phyloP scores from a whole-genome alignment of 495 filamentous ascomycete genomes.

The Apodospora peruviana region DNA sequence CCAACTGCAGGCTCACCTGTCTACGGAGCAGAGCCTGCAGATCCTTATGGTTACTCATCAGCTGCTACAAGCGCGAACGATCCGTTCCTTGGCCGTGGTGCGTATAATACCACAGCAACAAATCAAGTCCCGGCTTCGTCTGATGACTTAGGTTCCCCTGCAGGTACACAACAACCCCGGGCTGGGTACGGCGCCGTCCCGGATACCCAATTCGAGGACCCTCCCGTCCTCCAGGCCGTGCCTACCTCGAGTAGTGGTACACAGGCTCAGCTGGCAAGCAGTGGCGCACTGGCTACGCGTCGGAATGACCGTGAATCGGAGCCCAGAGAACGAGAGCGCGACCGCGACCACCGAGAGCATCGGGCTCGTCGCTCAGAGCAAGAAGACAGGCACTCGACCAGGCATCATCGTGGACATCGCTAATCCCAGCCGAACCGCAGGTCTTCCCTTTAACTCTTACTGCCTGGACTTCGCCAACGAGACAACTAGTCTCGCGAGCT shows the following conservation, averaged over 20 bases:
- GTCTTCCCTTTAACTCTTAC: conserved; percentile 5
- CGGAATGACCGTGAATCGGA: conserved; percentile 38
- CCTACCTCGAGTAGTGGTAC: conserved; percentile 17
- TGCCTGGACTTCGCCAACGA: conserved; percentile 8
- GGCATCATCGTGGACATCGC: conserved; percentile 20
- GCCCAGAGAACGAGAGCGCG: conserved; percentile 28
- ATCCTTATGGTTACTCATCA: conserved; percentile 27
- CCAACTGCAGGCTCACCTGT: conserved; percentile 9
- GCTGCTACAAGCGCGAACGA: conserved; percentile 30
- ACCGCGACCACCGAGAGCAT: conserved; percentile 17
- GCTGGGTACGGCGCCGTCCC: conserved; percentile 29
- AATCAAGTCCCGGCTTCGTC: conserved; percentile 29
- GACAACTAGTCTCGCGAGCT: conserved; percentile 11
- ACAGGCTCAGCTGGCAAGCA: conserved; percentile 26
- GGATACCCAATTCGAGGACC: conserved; percentile 25
- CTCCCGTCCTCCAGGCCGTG: conserved; percentile 7
- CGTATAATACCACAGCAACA: conserved; percentile 26
- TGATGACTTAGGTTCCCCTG: conserved; percentile 49
- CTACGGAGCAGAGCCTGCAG: conserved; percentile 23
- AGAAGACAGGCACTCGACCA: conserved; percentile 19
- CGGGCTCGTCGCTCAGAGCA: conserved; percentile 16
- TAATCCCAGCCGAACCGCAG: conserved; percentile 12
- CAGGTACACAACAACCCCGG: conserved; percentile 35
- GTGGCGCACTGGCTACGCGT: conserved; percentile 28
- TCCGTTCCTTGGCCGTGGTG: conserved; percentile 47